Evolutionary conservation across 2,329 filamentous ascomycete species (phyloP), one percentile per base, ranked within the genome.

Genomic region (Aureobasidium sp.): DNA sequence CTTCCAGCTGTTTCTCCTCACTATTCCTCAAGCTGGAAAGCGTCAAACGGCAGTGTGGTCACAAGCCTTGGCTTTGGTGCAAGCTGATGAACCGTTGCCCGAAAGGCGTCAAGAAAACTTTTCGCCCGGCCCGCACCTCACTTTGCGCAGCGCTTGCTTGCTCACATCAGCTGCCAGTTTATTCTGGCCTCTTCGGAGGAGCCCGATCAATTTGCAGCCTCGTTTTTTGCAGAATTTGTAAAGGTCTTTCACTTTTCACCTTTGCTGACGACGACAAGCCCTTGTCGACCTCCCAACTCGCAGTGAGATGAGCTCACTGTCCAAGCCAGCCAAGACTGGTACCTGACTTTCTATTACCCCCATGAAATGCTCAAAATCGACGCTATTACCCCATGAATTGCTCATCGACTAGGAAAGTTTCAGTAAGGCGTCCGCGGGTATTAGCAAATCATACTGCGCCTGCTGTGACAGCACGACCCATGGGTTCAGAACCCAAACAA

Each of bases 21-120:
- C 57, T 60, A 60, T 31, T 50, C 57, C 57, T 33, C 35, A 31
- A 60, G 35, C 14, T 60, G 57, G 24, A 40, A 40, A 50, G 57
- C 14, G 42, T 5, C 33, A 58, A 58, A 44, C 42, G 54, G 42
- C 24, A 47, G 48, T 35, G 53, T 58, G 54, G 48, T 58, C 54
- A 58, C 31, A 37, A 19, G 54, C 42, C 53, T 57, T 57, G 53
- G 53, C 53, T 29, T 2, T 24, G 53, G 27, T 37, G 37, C 24
- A 31, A 56, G 39, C 52, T 56, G 39, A 57, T 57, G 53, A 57
- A 57, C 29, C 53, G 53, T 57, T 57, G 37, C 53, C 53, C 53
- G 53, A 44, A 56, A 45, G 52, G 40, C 52, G 39, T 56, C 15
- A 24, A 29, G n/a, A 33, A 37, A 58, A 58, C 47, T 58, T 58